Evolutionary conservation across 805 yeast species (phyloP).

Genomic region (Candida morakotiae): DNA sequence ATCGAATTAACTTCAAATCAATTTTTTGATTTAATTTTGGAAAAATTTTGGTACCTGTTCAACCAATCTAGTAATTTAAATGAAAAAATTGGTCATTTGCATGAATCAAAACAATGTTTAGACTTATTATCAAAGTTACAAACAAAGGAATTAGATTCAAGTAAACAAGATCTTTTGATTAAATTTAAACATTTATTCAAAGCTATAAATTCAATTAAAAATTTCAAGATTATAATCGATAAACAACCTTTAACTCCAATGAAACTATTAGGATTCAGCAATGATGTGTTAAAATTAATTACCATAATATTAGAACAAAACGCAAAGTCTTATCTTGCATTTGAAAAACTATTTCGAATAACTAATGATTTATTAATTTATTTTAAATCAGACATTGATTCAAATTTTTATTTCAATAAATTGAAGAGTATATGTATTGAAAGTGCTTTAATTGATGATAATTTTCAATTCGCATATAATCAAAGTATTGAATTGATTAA

Average conservation of each 20-base stretch:
- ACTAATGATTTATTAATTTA: slow-evolving; percentile 39
- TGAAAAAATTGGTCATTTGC: slow-evolving; percentile 27
- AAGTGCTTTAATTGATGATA: slow-evolving; percentile 57
- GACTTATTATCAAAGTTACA: slow-evolving; percentile 18
- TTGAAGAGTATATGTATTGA: slow-evolving; percentile 56
- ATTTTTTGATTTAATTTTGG: slow-evolving; percentile 14
- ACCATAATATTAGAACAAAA: slow-evolving; percentile 51
- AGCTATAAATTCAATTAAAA: slow-evolving; percentile 31
- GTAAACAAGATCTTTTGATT: slow-evolving; percentile 10
- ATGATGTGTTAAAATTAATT: slow-evolving; percentile 23
- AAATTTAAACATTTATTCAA: slow-evolving; percentile 32
- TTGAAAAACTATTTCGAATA: slow-evolving; percentile 38
- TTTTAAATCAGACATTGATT: slow-evolving; percentile 18
- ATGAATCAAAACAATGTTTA: slow-evolving; percentile 22
- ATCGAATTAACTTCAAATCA: slow-evolving; percentile 10
- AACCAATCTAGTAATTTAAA: slow-evolving; percentile 27
- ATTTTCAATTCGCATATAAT: slow-evolving; percentile 52
- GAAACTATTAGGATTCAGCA: slow-evolving; percentile 24
- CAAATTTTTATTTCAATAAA: slow-evolving; percentile 22
- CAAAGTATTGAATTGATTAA: slow-evolving; percentile 35
- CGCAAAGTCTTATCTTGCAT: slow-evolving; percentile 44
- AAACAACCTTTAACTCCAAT: slow-evolving; percentile 36
- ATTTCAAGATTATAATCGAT: slow-evolving; percentile 29
- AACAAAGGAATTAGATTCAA: not conserved
- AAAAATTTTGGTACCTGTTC: slow-evolving; percentile 33